Evolutionary conservation across 495 filamentous ascomycete genomes (phyloP).

Genomic region (Podospora pseudocomata): DNA sequence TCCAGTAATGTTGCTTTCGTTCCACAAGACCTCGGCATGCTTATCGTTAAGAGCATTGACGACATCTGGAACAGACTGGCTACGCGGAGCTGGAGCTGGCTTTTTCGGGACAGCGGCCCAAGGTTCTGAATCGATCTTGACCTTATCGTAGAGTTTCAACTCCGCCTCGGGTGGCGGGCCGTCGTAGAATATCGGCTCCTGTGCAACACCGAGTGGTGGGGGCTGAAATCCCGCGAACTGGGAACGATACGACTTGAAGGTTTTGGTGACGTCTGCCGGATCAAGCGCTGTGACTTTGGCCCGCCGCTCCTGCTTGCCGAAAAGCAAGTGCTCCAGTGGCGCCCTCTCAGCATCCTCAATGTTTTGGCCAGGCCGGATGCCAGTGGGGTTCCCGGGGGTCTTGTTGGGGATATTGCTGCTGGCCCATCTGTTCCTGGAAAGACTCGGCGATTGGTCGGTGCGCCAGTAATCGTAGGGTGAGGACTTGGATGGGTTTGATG

Average conservation of each 20-base stretch:
- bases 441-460: slow-evolving; percentile 6
- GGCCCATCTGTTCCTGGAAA: slow-evolving; percentile 14
- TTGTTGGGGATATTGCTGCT: slow-evolving; percentile 21
- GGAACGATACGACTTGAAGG: slow-evolving; percentile 38
- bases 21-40: slow-evolving; percentile 26
- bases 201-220: slow-evolving; percentile 21
- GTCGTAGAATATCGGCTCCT: slow-evolving; percentile 31
- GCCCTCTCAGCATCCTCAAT: slow-evolving; percentile 39
- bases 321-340: slow-evolving; percentile 34
- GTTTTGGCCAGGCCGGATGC: slow-evolving; percentile 34
- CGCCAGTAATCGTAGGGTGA: slow-evolving; percentile 38
- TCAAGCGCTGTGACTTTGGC: not conserved
- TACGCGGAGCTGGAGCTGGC: not conserved
- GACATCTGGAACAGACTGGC: slow-evolving; percentile 11
- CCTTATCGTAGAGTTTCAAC: slow-evolving; percentile 36
- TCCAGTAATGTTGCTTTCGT: slow-evolving; percentile 6
- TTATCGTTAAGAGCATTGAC: slow-evolving; percentile 17
- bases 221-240: slow-evolving; percentile 32
- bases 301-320: slow-evolving; percentile 18
- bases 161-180: slow-evolving; percentile 36
- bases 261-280: not conserved
- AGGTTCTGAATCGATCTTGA: slow-evolving; percentile 30
- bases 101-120: slow-evolving; percentile 9
- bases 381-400: slow-evolving; percentile 31
- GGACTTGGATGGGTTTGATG: slow-evolving; percentile 33